Percentiles rank a stretch among this genome's conserved stretches.
These are phyloP conservation scores for Huntiella decipiens DNA, from an alignment of 2,329 filamentous ascomycete genomes.

Conservation along the genomic window DNA sequence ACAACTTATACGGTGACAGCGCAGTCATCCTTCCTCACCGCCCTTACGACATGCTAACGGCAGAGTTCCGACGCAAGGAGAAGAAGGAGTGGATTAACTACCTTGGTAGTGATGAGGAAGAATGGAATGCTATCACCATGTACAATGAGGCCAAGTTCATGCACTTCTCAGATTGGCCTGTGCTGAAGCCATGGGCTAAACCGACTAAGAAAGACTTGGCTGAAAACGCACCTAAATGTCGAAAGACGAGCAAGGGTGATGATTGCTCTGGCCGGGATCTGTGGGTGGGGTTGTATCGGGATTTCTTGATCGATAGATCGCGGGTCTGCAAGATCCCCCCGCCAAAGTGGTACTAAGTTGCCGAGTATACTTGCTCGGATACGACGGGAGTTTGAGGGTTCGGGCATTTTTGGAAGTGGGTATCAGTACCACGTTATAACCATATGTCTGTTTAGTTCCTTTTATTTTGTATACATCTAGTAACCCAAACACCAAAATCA, in stretches of 20 bases:
- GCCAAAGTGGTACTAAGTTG: neutral
- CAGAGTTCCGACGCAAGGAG: slow-evolving; percentile 32
- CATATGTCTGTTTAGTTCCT: neutral
- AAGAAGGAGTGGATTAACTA: slow-evolving; percentile 28
- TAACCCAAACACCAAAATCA: neutral
- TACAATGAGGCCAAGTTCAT: slow-evolving; percentile 44
- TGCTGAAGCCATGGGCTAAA: slow-evolving; percentile 38
- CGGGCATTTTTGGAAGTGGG: too few species aligned
- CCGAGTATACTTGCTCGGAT: neutral
- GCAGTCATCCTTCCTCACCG: slow-evolving; percentile 45
- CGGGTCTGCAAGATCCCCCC: neutral
- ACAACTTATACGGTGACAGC: slow-evolving; percentile 37
- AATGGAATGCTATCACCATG: slow-evolving; percentile 35
- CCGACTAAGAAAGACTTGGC: slow-evolving; percentile 9
- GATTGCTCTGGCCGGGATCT: slow-evolving; percentile 16
- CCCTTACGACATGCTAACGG: slow-evolving; percentile 39
- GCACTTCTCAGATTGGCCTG: slow-evolving; percentile 54
- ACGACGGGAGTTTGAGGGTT: too few species aligned
- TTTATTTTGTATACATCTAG: neutral
- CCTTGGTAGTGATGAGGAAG: slow-evolving; percentile 22
- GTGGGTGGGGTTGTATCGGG: slow-evolving; percentile 27
- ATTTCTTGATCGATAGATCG: slow-evolving; percentile 18
- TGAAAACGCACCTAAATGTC: slow-evolving; percentile 12
- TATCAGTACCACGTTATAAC: too few species aligned
- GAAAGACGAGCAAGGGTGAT: slow-evolving; percentile 31